phyloP scores from a whole-genome alignment of 768 basidiomycete species.

The Leccinum pellstonianum region DNA sequence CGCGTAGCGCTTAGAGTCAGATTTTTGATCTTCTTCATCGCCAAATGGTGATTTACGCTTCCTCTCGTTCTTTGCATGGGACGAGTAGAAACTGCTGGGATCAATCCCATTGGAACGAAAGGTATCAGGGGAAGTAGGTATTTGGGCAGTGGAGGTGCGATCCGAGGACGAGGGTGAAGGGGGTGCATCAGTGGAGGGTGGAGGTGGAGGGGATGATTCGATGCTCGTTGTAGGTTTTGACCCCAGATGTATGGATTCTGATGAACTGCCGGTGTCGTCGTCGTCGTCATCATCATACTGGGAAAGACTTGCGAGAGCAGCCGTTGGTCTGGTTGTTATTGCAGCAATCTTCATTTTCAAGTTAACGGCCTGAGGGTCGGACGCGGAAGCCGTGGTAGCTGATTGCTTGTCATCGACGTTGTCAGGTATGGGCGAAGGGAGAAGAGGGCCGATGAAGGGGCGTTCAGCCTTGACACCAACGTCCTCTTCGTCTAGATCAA shows the following conservation, averaged over 20 bases:
- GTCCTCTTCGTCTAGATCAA: conserved; percentile 47
- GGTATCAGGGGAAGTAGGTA: conserved; percentile 23
- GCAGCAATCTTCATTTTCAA: conserved; percentile 56
- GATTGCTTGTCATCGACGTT: conserved; percentile 12
- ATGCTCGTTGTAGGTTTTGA: conserved; percentile 20
- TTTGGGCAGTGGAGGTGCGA: conserved; percentile 22
- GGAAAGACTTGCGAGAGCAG: conserved; percentile 38
- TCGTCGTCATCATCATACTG: conserved; percentile 40
- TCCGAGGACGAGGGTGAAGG: conserved; percentile 32
- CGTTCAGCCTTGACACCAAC: conserved; percentile 46
- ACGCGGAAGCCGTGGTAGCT: conserved; percentile 8
- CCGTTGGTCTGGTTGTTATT: conserved; percentile 28
- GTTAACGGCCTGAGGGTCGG: conserved; percentile 53
- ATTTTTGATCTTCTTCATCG: conserved; percentile 29
- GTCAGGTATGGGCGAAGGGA: conserved; percentile 48
- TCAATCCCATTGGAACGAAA: conserved; percentile 27
- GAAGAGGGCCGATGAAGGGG: conserved; percentile 64
- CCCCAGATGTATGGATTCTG: conserved; percentile 17
- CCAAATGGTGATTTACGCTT: conserved; percentile 43
- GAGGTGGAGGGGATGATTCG: conserved; percentile 32
- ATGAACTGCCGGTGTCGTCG: conserved; percentile 31
- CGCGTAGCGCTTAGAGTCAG: conserved; percentile 20
- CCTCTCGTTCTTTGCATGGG: conserved; percentile 26
- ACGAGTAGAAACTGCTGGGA: conserved; percentile 41
- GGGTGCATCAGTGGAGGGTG: conserved; percentile 35